Evolutionary conservation across 257 asterid genomes (phyloP), one percentile per base, ranked within the genome.

Genomic region (Osmanthus fragrans): DNA sequence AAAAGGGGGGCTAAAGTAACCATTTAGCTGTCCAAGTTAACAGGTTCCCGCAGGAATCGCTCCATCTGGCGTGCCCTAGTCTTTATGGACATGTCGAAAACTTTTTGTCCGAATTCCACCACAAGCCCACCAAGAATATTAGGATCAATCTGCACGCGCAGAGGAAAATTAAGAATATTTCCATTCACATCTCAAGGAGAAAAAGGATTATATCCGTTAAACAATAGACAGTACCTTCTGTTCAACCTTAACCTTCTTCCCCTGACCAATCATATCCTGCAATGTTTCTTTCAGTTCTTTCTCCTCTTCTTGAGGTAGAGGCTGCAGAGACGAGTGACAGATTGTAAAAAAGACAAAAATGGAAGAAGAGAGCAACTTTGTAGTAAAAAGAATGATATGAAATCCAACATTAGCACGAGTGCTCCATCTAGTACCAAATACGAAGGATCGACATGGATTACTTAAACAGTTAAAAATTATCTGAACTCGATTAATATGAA

Each of bases 1-100:
- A 13, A 34, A 69, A 18, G 45, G 8, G 32, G 72, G 23, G 63
- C 18, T 1, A 11, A 4, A 12, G 49, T 10, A 42, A 42, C 49
- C 49, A 42, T 42, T 42, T 42, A 42, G 49, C 16, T 42, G 49
- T 42, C 90, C 82, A 80, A 77, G 91, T 81, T 85, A 83, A 87
- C 58, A 23, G 99, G 98, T 74, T 93, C 96, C 78, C 96, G 93
- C 70, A 93, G 87, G 92, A 96, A 92, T 70, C 95, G 89, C 88
- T 96, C 99, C 99, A 96, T 96, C 97, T 93, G 98, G 79, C 89
- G 94, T 29, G 98, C 98, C 88, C 97, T 78, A 2, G 96, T 90
- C 96, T 45, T 90, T 78, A 93, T 93, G 19, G 99, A 93, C 97
- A 96, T 90, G 91, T 96, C 98, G 37, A 93, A 90, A 21, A 96